phyloP scores from a whole-genome alignment of 768 basidiomycete species.

The Podaxis mareebaensis region DNA sequence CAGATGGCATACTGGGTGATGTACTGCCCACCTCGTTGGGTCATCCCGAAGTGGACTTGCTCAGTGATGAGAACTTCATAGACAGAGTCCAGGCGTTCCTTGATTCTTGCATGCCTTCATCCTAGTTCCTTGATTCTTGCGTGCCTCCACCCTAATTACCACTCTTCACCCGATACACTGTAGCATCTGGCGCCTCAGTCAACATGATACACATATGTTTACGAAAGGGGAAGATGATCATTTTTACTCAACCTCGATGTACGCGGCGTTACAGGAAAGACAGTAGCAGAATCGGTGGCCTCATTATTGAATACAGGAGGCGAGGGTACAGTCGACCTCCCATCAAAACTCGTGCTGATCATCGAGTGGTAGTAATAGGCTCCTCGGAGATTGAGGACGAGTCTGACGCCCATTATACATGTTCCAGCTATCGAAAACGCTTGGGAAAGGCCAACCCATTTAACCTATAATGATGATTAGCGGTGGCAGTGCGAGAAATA shows the following conservation, averaged over 20 bases:
- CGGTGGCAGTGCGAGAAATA: background rate
- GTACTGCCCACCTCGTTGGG: background rate
- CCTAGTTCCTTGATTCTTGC: background rate
- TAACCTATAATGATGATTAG: constrained; percentile 31
- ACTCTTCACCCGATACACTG: background rate
- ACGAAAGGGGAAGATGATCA: background rate
- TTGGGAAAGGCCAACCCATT: constrained; percentile 89
- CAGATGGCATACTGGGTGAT: background rate
- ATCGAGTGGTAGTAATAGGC: constrained; percentile 25
- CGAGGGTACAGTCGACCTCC: background rate
- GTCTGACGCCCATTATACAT: constrained; percentile 28
- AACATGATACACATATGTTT: background rate
- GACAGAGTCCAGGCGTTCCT: constrained; percentile 5
- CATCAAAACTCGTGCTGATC: background rate
- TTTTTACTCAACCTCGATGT: background rate
- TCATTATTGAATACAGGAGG: background rate
- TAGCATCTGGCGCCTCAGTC: background rate
- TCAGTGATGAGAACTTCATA: background rate
- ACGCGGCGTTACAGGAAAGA: background rate
- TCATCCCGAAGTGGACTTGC: background rate
- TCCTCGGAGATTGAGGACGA: constrained; percentile 28
- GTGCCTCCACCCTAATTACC: too few species aligned
- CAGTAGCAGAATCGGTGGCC: background rate
- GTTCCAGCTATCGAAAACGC: constrained; percentile 74
- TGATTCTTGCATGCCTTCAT: background rate